phyloP scores from a whole-genome alignment of 1,139 yeast species.

The Hyphopichia khmerensis region DNA sequence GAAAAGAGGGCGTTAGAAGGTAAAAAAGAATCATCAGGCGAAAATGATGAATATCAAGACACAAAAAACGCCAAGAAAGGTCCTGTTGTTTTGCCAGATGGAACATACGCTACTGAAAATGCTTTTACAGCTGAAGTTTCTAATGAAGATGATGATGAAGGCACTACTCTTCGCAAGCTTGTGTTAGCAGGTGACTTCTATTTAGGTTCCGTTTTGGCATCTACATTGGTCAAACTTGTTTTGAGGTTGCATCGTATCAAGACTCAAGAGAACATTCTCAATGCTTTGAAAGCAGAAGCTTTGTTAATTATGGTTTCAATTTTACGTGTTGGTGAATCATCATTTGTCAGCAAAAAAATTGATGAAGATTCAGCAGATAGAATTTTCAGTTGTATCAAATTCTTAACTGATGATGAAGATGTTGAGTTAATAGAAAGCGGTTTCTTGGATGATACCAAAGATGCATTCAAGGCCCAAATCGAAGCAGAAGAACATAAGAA shows the following conservation, averaged over 20 bases:
- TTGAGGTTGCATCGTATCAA: constrained; percentile 69
- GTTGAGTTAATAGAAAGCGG: constrained; percentile 57
- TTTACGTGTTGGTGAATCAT: constrained; percentile 84
- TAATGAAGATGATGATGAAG: constrained; percentile 31
- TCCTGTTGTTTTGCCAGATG: constrained; percentile 92
- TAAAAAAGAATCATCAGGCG: constrained; percentile 17
- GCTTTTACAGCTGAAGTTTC: constrained; percentile 60
- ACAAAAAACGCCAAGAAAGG: constrained; percentile 43
- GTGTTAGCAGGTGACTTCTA: constrained; percentile 88
- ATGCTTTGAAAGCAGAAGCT: constrained; percentile 94
- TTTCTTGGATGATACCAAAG: constrained; percentile 84
- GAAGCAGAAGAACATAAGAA: constrained; percentile 54
- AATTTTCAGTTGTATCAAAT: constrained; percentile 77
- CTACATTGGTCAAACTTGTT: constrained; percentile 85
- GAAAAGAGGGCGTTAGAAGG: constrained; percentile 54
- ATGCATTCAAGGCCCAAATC: constrained; percentile 73
- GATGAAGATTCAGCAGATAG: constrained; percentile 97
- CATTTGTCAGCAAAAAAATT: constrained; percentile 69
- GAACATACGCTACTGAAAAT: constrained; percentile 96
- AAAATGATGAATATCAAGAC: constrained; percentile 25
- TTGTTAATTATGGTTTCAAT: constrained; percentile 89
- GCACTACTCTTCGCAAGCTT: constrained; percentile 73
- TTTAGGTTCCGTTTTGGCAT: constrained; percentile 82
- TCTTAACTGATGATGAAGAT: constrained; percentile 66
- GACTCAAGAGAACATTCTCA: constrained; percentile 54